Evolutionary conservation across 345 rosid genomes (phyloP), one percentile per base, ranked within the genome.

Genomic region (Gossypium turneri): DNA sequence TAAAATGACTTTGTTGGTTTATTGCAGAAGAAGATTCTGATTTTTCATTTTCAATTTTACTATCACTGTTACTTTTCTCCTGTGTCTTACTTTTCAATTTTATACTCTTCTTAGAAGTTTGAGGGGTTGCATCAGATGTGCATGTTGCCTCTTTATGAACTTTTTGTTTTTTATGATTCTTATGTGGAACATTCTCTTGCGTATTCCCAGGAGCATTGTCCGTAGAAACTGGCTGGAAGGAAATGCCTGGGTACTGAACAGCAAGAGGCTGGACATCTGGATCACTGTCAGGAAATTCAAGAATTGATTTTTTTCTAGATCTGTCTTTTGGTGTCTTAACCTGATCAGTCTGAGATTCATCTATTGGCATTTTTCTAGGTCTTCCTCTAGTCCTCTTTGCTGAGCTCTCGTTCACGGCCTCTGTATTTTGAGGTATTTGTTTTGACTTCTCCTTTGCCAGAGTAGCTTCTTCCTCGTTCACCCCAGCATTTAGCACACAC

Each of bases 401-500:
- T 22, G 52, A 34, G 72, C 81, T 75, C 51, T 64, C 82, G 27
- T 72, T 79, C 29, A 34, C 19, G 51, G 45, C 73, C 78, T 76
- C 80, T 12, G 45, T 67, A 70, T 19, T 19, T 60, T 73, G 57
- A 34, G 50, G 70, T 75, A 61, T 62, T 73, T 5, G 43, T 75
- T 82, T 83, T 69, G 71, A 71, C 51, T 67, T 76, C 74, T 82
- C 82, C 58, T 62, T 57, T 48, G 73, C 22, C 60, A 72, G 43
- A 52, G 58, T 65, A 66, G 52, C 22, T 27, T 56, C 83, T 72
- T 81, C 84, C 61, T 77, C 85, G 67, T 83, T 53, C 59, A 67
- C 66, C 70, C 74, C 41, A 67, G 69, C 65, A 59, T 92, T 88
- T 77, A 90, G 72, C 74, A 94, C 67, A 77, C 90, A 86, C 98